Conservation (phyloP, 208 protist genomes). For the Naegleria gruberi region DNA sequence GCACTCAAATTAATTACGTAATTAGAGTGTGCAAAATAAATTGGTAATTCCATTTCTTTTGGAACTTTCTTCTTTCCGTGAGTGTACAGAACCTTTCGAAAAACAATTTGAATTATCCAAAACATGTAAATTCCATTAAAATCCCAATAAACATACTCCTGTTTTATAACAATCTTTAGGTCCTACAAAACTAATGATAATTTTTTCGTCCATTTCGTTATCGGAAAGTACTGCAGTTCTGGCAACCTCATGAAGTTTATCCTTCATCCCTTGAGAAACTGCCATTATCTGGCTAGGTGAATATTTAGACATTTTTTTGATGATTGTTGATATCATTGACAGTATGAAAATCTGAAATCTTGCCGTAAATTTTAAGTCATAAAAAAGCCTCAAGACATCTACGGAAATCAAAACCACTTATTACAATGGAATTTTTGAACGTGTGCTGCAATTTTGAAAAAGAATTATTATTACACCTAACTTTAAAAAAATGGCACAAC, state of each 20-base stretch:
- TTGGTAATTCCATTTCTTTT: neutral
- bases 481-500: too few species aligned
- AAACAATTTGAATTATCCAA: too few species aligned
- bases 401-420: too few species aligned
- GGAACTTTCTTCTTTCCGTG: neutral
- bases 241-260: neutral
- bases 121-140: too few species aligned
- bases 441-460: too few species aligned
- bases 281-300: neutral
- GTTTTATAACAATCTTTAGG: neutral
- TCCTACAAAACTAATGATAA: conserved; percentile 1
- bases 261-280: neutral
- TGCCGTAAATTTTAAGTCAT: too few species aligned
- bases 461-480: too few species aligned
- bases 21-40: neutral
- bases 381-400: too few species aligned
- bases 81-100: neutral
- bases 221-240: neutral
- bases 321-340: neutral
- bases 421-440: too few species aligned
- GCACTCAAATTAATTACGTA: neutral
- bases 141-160: too few species aligned
- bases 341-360: too few species aligned
- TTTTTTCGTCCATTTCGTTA: neutral
- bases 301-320: neutral